Conservation (phyloP, 805 yeast genomes). For the Pichia sporocuriosa region DNA sequence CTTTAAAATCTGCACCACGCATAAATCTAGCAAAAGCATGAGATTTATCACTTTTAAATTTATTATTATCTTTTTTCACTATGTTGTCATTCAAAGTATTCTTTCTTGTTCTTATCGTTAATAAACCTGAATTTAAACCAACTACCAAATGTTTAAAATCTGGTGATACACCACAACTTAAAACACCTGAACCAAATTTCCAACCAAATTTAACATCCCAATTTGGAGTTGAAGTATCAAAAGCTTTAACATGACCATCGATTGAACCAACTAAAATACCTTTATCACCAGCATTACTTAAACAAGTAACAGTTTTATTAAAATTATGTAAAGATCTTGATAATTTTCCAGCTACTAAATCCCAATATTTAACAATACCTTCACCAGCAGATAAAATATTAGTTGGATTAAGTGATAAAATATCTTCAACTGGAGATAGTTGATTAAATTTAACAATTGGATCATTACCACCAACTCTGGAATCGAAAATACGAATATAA, state of each 20-base stretch:
- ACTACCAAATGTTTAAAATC: conserved; percentile 82
- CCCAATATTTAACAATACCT: conserved; percentile 84
- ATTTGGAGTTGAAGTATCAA: conserved; percentile 62
- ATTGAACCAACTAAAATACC: conserved; percentile 91
- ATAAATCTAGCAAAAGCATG: conserved; percentile 73
- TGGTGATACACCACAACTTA: conserved; percentile 87
- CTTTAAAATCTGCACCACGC: conserved; percentile 86
- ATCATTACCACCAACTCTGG: conserved; percentile 44
- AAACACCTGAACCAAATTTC: conserved; percentile 93
- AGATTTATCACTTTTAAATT: conserved; percentile 38
- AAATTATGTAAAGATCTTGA: conserved; percentile 74
- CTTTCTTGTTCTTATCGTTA: conserved; percentile 83
- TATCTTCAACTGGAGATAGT: conserved; percentile 76
- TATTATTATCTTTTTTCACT: conserved; percentile 16
- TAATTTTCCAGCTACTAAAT: conserved; percentile 68
- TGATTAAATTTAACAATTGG: conserved; percentile 67
- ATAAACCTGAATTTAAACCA: conserved; percentile 83
- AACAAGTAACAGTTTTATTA: conserved; percentile 87
- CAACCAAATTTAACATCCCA: conserved; percentile 95
- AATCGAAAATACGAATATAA: conserved; percentile 72
- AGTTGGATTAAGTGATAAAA: conserved; percentile 67
- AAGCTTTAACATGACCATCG: conserved; percentile 95
- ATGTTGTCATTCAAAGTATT: conserved; percentile 45
- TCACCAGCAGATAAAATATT: conserved; percentile 77
- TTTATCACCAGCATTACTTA: conserved; percentile 63